Conservation (phyloP, 2,329 filamentous ascomycete species). For the Lachnellula occidentalis region DNA sequence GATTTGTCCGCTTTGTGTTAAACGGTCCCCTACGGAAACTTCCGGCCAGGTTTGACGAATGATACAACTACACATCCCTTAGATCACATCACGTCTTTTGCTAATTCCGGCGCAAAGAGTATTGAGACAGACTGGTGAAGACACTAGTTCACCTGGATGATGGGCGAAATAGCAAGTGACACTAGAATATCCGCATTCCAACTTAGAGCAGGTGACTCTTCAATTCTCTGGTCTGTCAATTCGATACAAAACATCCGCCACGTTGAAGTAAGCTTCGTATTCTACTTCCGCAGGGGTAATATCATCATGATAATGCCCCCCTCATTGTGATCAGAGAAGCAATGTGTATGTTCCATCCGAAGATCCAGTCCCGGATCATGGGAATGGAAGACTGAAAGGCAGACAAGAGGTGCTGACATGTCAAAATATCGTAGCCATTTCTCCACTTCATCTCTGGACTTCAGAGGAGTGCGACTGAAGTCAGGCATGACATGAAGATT, state of each 20-base stretch:
- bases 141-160: no score
- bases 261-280: slow-evolving; percentile 43
- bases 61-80: no score
- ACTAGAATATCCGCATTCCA: no score
- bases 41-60: no score
- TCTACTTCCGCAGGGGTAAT: slow-evolving; percentile 34
- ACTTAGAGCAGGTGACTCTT: no score
- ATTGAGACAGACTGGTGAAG: no score
- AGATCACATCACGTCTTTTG: no score
- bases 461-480: slow-evolving; percentile 28
- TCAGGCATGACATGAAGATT: slow-evolving; percentile 42
- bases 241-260: slow-evolving; percentile 36
- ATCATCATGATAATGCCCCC: slow-evolving; percentile 43
- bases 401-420: slow-evolving; percentile 34
- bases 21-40: no score
- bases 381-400: slow-evolving; percentile 39
- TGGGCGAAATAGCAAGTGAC: no score
- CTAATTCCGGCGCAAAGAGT: no score
- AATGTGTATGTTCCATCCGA: slow-evolving; percentile 44
- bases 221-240: slow-evolving; percentile 28
- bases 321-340: slow-evolving; percentile 34
- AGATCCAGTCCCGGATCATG: slow-evolving; percentile 35
- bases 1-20: no score
- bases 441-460: slow-evolving; percentile 32
- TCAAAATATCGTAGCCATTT: slow-evolving; percentile 38